These are phyloP conservation scores for Eutrema salsugineum DNA, from an alignment of 441 rosid species.

Conservation along the genomic window DNA sequence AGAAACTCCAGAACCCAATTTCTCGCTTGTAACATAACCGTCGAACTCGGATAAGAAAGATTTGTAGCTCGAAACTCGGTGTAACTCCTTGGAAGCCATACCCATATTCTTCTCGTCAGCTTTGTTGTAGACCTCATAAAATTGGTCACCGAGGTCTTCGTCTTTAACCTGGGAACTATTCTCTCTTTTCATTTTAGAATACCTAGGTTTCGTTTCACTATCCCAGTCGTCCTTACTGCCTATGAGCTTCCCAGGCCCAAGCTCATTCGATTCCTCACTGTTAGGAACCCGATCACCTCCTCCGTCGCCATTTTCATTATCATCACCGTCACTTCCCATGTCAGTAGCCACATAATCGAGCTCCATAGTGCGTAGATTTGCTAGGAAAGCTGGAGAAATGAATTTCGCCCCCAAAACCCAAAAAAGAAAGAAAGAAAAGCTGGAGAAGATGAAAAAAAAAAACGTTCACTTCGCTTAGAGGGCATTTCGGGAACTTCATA, in stretches of 20 bases:
- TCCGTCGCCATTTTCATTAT: neutral
- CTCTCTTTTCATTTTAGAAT: neutral
- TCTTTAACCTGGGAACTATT: neutral
- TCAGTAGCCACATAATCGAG: neutral
- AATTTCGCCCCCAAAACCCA: too few relatives aligned
- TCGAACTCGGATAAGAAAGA: conserved; percentile 65
- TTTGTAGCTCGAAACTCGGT: conserved; percentile 34
- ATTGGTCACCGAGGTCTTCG: conserved; percentile 17
- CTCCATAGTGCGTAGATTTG: neutral
- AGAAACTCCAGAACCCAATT: conserved; percentile 40
- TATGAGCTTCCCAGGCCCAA: neutral
- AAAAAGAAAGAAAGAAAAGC: too few relatives aligned
- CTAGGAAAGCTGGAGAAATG: neutral
- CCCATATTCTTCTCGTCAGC: neutral
- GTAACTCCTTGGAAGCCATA: neutral
- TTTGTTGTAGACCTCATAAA: conserved; percentile 8
- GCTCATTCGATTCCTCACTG: neutral
- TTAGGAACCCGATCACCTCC: neutral
- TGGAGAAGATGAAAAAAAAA: conserved; percentile 4
- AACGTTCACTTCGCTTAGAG: neutral
- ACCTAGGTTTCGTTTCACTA: neutral
- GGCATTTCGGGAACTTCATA: neutral
- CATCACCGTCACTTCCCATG: neutral
- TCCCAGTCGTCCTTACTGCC: neutral
- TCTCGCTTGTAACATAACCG: conserved; percentile 68